A percentile compares a stretch with the other conserved stretches of the same genome.
These are phyloP conservation scores for Fonsecaea monophora DNA, from an alignment of 2,329 filamentous ascomycete species.

Conservation along the genomic window DNA sequence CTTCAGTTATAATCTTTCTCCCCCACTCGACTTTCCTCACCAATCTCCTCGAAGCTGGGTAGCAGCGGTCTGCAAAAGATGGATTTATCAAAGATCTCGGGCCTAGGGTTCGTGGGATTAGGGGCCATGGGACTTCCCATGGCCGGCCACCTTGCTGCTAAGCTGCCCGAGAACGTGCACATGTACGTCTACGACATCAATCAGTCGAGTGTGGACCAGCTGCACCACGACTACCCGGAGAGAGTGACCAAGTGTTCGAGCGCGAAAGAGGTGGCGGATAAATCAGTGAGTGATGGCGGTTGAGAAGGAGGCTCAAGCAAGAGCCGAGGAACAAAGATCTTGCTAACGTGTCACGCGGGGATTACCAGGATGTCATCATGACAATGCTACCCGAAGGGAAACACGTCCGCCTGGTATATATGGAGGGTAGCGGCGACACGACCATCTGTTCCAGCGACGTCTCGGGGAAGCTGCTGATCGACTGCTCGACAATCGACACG, in stretches of 20 bases:
- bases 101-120: constrained; percentile 59
- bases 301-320: no score
- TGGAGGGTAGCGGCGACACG: constrained; percentile 51
- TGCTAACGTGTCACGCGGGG: constrained; percentile 13
- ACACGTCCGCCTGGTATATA: constrained; percentile 50
- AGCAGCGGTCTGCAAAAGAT: constrained; percentile 9
- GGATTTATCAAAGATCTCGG: constrained; percentile 32
- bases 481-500: constrained; percentile 64
- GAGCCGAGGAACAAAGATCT: no score
- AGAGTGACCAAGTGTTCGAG: constrained; percentile 50
- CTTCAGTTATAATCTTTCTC: no score
- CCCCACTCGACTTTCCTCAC: not conserved
- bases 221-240: constrained; percentile 51
- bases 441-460: constrained; percentile 49
- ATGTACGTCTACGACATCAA: constrained; percentile 60
- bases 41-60: not conserved
- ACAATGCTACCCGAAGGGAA: constrained; percentile 49
- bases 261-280: constrained; percentile 58
- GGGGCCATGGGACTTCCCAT: constrained; percentile 64
- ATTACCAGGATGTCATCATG: constrained; percentile 45
- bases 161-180: constrained; percentile 51
- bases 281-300: constrained; percentile 50
- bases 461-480: constrained; percentile 58
- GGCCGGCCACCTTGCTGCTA: constrained; percentile 58
- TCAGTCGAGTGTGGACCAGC: constrained; percentile 50